phyloP scores from a whole-genome alignment of 2,329 filamentous ascomycete species.

The Trichoderma sp. region DNA sequence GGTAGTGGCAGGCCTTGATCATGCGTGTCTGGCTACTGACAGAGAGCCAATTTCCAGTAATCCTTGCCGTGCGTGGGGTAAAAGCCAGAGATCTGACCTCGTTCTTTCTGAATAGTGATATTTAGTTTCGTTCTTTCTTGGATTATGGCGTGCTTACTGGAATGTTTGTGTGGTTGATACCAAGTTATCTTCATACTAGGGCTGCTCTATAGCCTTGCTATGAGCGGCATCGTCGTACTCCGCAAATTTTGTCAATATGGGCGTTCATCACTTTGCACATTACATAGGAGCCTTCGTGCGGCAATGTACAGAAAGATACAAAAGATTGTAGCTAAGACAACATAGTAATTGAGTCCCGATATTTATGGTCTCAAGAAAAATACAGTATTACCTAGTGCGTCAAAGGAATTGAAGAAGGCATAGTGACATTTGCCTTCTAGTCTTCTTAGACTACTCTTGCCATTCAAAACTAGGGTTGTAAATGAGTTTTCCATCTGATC shows the following conservation, averaged over 20 bases:
- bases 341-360: not conserved
- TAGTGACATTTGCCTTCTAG: too few relatives aligned
- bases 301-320: not conserved
- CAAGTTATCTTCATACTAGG: not conserved
- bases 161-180: not conserved
- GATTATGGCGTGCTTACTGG: not conserved
- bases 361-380: too few relatives aligned
- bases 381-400: too few relatives aligned
- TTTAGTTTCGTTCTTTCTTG: not conserved
- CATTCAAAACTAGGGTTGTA: too few relatives aligned
- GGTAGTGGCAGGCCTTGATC: slow-evolving; percentile 1
- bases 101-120: slow-evolving; percentile 3
- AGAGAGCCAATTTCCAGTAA: not conserved
- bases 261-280: not conserved
- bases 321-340: not conserved
- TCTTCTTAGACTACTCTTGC: too few relatives aligned
- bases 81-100: not conserved
- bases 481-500: too few relatives aligned
- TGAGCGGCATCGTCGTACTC: not conserved
- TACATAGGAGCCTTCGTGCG: not conserved
- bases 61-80: not conserved
- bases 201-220: not conserved
- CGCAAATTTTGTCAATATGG: not conserved
- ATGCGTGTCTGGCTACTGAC: not conserved
- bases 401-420: too few relatives aligned